Evolutionary conservation across 1,284 basidiomycete genomes (phyloP), one percentile per base, ranked within the genome.

Genomic region (Paramarasmius palmivorus): DNA sequence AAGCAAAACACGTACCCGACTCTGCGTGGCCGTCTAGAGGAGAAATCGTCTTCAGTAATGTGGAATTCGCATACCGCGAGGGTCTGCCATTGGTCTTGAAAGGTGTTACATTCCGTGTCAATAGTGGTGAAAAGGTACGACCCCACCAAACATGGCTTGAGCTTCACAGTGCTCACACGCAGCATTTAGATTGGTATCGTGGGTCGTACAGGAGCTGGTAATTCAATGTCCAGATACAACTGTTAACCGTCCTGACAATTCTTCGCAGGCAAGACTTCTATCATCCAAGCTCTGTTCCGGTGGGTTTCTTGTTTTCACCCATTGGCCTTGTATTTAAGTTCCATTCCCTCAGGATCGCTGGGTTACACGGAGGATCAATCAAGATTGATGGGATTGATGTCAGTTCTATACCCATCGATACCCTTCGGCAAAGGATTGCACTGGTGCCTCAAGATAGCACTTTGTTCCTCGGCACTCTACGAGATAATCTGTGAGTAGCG

Each of bases 21-120:
- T n/a, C 77, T 0, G 70, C 76, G 5, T 94, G 91, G 91, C 91
- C 91, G 0, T 66, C 73, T 0, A 66, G 74, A 5, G 90, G 90
- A 8, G 68, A 70, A 3, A 79, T 93, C 55, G 62, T 67, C 17
- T 86, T 93, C 67, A 73, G 75, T 32, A 69, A 86, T 54, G 82
- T 91, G 10, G 70, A 78, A 32, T 72, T 92, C 51, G 72, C 82
- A 2, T 94, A 93, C 63, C 81, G 88, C 0, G 73, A 79, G 22
- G 88, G 86, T 9, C 72, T 92, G 3, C 90, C 91, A 0, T 73
- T 84, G 23, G 90, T 93, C 0, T 70, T 94, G 38, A 84, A 88
- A 60, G 78, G 76, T 25, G 75, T 93, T 35, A 81, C 69, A 51
- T 88, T 93, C 62, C 61, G 74, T 9, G 70, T 92, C 52, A 74